These are phyloP conservation scores for Acanthamoeba rhysodes DNA, from an alignment of 208 protist species.

Conservation along the genomic window DNA sequence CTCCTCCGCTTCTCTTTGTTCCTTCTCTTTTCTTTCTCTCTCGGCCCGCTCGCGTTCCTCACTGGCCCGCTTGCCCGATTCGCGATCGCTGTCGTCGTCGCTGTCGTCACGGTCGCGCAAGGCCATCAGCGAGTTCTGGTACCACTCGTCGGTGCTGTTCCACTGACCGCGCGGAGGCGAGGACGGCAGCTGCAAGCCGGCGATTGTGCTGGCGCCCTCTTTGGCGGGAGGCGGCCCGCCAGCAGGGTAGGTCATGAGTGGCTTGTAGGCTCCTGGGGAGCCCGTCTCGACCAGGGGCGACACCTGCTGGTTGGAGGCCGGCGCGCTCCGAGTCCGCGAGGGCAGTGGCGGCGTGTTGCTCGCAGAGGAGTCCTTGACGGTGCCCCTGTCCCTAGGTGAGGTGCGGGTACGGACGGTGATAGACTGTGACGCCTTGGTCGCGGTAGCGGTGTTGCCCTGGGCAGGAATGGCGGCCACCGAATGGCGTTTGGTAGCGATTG, in stretches of 20 bases:
- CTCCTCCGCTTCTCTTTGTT: background rate
- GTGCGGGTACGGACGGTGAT: background rate
- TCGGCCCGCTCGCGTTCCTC: background rate
- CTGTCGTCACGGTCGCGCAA: background rate
- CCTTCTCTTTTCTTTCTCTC: background rate
- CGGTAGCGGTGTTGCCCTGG: background rate
- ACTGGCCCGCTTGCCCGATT: background rate
- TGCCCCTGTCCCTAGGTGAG: background rate
- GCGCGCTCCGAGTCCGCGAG: background rate
- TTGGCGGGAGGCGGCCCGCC: background rate
- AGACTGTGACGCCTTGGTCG: background rate
- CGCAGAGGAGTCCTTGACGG: no score
- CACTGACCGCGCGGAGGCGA: conserved; percentile 23
- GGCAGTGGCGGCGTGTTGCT: background rate
- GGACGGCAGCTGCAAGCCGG: background rate
- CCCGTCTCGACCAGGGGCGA: background rate
- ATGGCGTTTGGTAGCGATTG: background rate
- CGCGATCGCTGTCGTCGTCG: background rate
- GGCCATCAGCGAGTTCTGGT: background rate
- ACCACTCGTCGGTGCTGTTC: conserved; percentile 51
- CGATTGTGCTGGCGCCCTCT: background rate
- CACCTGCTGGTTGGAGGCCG: background rate
- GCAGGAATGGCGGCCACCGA: background rate
- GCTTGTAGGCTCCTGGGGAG: background rate
- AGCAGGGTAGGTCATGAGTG: background rate